Evolutionary conservation across 2,329 filamentous ascomycete species (phyloP).

Genomic region (Magnaporthales sp.): DNA sequence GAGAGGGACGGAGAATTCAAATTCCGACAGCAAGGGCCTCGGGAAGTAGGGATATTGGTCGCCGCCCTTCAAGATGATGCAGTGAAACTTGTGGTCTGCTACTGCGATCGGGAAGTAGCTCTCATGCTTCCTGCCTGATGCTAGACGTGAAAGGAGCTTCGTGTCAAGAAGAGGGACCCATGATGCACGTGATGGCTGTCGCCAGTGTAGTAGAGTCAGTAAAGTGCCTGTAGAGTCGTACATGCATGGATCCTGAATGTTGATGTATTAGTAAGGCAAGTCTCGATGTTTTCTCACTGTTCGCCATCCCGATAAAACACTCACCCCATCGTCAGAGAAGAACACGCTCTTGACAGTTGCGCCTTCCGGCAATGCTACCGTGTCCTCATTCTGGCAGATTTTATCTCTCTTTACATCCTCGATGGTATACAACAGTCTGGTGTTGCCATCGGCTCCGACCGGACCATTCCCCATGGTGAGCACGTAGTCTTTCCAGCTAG

Average conservation of each 20-base stretch:
- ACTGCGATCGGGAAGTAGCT: constrained; percentile 94
- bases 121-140: constrained; percentile 78
- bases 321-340: constrained; percentile 83
- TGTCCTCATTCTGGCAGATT: constrained; percentile 89
- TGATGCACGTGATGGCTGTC: constrained; percentile 70
- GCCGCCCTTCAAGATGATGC: constrained; percentile 95
- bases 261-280: not conserved
- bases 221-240: constrained; percentile 91
- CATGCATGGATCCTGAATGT: constrained; percentile 73
- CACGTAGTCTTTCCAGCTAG: constrained; percentile 93
- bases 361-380: constrained; percentile 71
- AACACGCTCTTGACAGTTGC: constrained; percentile 73
- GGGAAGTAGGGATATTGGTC: constrained; percentile 93
- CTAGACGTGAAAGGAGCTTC: constrained; percentile 69
- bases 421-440: constrained; percentile 79
- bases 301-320: constrained; percentile 19
- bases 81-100: constrained; percentile 86
- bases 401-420: constrained; percentile 92
- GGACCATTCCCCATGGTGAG: constrained; percentile 91
- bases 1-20: constrained; percentile 82
- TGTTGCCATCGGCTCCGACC: constrained; percentile 60
- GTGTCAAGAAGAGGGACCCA: constrained; percentile 95
- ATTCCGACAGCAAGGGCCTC: constrained; percentile 81
- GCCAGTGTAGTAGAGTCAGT: constrained; percentile 84
- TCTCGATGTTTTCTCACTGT: not conserved